phyloP scores from a whole-genome alignment of 768 basidiomycete species.

The Boletus rufocinnamomeus region DNA sequence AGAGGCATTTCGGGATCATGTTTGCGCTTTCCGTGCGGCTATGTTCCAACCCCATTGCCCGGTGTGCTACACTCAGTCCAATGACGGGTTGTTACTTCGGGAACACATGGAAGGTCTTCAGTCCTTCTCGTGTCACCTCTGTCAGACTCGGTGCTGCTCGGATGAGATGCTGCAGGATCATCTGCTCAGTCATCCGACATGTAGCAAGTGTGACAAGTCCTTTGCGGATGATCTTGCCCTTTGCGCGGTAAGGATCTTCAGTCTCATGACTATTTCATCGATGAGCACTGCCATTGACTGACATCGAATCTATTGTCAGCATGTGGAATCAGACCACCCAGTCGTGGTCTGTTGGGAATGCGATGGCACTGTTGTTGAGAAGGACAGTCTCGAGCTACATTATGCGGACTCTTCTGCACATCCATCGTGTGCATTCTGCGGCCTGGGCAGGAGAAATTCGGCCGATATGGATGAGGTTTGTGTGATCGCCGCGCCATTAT shows the following conservation, averaged over 20 bases:
- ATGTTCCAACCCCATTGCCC: constrained; percentile 22
- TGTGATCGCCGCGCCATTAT: neutral
- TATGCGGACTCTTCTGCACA: constrained; percentile 27
- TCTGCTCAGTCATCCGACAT: constrained; percentile 25
- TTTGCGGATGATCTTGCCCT: constrained; percentile 26
- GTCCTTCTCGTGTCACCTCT: constrained; percentile 24
- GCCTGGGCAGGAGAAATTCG: constrained; percentile 15
- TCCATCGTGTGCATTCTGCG: constrained; percentile 24
- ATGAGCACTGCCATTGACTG: neutral
- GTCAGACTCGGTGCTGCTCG: constrained; percentile 25
- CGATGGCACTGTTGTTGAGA: constrained; percentile 27
- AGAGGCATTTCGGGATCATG: constrained; percentile 13
- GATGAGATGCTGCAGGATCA: constrained; percentile 30
- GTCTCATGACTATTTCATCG: neutral
- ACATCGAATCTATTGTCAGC: constrained; percentile 16
- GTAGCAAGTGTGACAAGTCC: constrained; percentile 21
- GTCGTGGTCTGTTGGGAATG: constrained; percentile 35
- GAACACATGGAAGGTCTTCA: constrained; percentile 19
- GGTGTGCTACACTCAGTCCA: constrained; percentile 27
- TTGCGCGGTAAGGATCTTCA: constrained; percentile 22
- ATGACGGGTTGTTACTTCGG: constrained; percentile 18
- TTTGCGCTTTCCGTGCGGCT: constrained; percentile 14
- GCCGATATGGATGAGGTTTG: constrained; percentile 26
- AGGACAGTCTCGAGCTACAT: constrained; percentile 20
- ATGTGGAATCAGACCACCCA: constrained; percentile 25